Percentiles rank a stretch among this genome's conserved stretches.
phyloP scores from a whole-genome alignment of 768 basidiomycete genomes.

The Pholiota molesta region DNA sequence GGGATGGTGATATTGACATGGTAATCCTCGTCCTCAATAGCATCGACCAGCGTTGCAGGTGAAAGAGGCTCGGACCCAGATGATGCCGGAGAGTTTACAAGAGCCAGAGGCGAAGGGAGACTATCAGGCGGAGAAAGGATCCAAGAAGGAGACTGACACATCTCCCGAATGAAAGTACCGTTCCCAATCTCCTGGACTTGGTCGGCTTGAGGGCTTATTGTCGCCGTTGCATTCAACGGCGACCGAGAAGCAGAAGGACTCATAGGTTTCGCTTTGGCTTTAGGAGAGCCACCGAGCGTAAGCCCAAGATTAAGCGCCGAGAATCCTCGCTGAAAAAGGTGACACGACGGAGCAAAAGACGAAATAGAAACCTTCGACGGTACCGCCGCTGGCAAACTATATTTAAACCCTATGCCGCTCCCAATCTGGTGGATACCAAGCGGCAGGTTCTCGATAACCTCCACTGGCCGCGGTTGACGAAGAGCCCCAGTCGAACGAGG shows the following conservation, averaged over 20 bases:
- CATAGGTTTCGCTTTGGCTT: slow-evolving; percentile 10
- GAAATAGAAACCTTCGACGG: slow-evolving; percentile 25
- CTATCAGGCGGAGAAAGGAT: slow-evolving; percentile 28
- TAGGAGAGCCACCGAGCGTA: slow-evolving; percentile 14
- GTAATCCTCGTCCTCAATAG: slow-evolving; percentile 10
- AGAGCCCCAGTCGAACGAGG: slow-evolving; percentile 37
- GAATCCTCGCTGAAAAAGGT: slow-evolving; percentile 24
- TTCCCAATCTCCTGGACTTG: slow-evolving; percentile 17
- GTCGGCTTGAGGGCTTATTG: slow-evolving; percentile 4
- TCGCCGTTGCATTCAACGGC: not conserved
- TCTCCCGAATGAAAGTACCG: slow-evolving; percentile 28
- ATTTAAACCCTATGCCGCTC: slow-evolving; percentile 55
- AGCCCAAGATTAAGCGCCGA: slow-evolving; percentile 22
- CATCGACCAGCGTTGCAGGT: slow-evolving; percentile 26
- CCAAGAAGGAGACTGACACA: slow-evolving; percentile 30
- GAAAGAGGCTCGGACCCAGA: slow-evolving; percentile 24
- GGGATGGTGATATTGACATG: slow-evolving; percentile 27
- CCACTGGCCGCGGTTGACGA: slow-evolving; percentile 24
- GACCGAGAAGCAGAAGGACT: not conserved
- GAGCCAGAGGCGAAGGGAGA: slow-evolving; percentile 28
- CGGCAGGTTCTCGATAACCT: slow-evolving; percentile 41
- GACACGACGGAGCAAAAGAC: slow-evolving; percentile 25
- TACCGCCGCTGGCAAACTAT: slow-evolving; percentile 33
- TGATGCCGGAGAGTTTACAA: slow-evolving; percentile 17
- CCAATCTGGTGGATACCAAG: slow-evolving; percentile 49